Base-by-base conservation (phyloP, 148 eudicot genomes). In the Chenopodium album region DNA sequence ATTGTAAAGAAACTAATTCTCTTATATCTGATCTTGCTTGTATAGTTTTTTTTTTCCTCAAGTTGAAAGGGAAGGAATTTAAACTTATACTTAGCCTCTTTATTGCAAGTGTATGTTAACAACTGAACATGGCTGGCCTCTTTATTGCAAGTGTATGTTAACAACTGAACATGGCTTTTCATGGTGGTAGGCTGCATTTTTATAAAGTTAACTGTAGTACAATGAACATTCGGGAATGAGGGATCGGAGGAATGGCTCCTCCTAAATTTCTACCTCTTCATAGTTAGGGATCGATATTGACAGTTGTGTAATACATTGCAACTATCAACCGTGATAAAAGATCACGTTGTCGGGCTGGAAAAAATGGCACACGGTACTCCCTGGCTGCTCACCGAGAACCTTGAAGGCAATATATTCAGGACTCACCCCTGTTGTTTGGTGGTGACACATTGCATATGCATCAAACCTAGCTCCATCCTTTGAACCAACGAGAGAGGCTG, bases 1-100 rank as follows among this genome's bases (percentile, higher is more conserved):
- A 22, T 56, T 82, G 84, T 82, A 76, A 76, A 68, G 84, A 76
- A 23, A 54, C 14, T 76, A 37, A 47, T 19, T 46, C 50, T 63
- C 10, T 37, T n/a, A 0, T 48, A 32, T 37, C 10, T 37, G 12
- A 62, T 52, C 56, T 52, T 41, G 44, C 44, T 41, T 41, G 44
- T 28, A 12, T 41, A 34, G 17, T 10, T 17, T 41, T 5, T 37
- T 4, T 37, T 37, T 37, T 37, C 4, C 0, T 3, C 0, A 71
- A 56, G 28, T 56, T 72, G 41, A 71, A 41, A 44, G 31, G 9
- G 7, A 59, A 56, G 12, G 16, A 65, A 64, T 64, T 65, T 47
- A 7, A 26, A 29, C 7, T 63, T 63, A 14, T 37, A 8, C 1
- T 28, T 47, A 0, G 7, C 6, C 16, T 73, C 12, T n/a, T n/a